These are phyloP conservation scores for Aspergillus wentii DNA, from an alignment of 495 filamentous ascomycete species.

Conservation along the genomic window DNA sequence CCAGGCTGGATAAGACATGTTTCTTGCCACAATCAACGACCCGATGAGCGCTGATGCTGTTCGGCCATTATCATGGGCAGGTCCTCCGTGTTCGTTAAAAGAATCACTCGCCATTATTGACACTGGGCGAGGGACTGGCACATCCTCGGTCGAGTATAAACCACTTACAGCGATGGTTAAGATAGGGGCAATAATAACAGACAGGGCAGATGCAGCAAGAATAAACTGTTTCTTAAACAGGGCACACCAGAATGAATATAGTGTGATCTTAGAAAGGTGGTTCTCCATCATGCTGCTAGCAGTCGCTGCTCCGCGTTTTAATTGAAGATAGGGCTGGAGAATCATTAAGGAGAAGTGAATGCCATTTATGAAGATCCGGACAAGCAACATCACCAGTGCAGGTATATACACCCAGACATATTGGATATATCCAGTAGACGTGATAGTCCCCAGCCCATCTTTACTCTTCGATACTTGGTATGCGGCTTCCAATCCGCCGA, in stretches of 20 bases:
- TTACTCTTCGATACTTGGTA: constrained; percentile 4
- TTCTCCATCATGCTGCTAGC: constrained; percentile 9
- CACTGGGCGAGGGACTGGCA: neutral
- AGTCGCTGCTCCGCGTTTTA: constrained; percentile 1
- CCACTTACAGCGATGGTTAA: constrained; percentile 10
- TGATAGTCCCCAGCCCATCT: constrained; percentile 1
- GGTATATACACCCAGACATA: constrained; percentile 17
- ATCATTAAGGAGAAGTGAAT: constrained; percentile 6
- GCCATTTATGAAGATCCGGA: constrained; percentile 6
- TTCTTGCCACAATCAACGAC: constrained; percentile 3
- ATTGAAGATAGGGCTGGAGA: constrained; percentile 4
- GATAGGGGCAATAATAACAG: constrained; percentile 4
- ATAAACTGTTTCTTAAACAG: constrained; percentile 8
- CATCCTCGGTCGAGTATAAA: constrained; percentile 6
- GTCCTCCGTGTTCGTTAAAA: constrained; percentile 3
- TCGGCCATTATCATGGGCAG: neutral
- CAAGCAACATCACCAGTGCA: constrained; percentile 13
- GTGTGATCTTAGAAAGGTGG: constrained; percentile 8
- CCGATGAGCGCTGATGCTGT: neutral
- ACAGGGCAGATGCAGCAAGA: constrained; percentile 4
- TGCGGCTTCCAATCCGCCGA: constrained; percentile 6
- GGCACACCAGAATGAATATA: constrained; percentile 3
- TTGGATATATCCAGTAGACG: constrained; percentile 4
- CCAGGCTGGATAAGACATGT: constrained; percentile 13
- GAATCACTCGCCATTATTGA: constrained; percentile 1